Evolutionary conservation across 2,329 filamentous ascomycete species (phyloP), one percentile per base, ranked within the genome.

Genomic region (Emericellopsis cladophorae): DNA sequence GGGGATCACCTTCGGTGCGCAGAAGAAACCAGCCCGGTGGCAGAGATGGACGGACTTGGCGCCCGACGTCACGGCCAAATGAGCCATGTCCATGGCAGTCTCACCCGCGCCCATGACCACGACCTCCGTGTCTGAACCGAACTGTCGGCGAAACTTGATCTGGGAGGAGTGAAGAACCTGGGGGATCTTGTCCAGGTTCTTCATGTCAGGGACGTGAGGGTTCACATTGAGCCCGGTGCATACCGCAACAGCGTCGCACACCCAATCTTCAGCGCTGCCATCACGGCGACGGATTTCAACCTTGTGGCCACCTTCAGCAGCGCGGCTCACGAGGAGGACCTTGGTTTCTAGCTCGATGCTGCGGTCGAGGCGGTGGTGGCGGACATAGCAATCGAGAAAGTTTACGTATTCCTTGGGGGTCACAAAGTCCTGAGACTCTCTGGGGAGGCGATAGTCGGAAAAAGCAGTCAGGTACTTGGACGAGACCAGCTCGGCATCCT

Each of bases 391-490:
- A 9, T 62, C 51, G 16, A 68, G 60, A 41, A 68, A 67, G 26
- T 54, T 42, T 31, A 60, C 49, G 44, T 66, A 68, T 9, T 54
- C 46, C 7, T 54, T 50, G 10, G 58, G 50, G 2, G 54, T 54
- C n/a, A 66, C 49, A 47, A 67, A 68, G 45, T 67, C 64, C 2
- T 62, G 57, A 11, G 58, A 56, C 2, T 62, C 54, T 5, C 52
- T 36, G 14, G 57, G 48, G 18, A 60, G 56, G 4, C 64, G 58
- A 40, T 61, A 63, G 46, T 68, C 65, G 4, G 64, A 68, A 45
- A 68, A 70, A 21, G 58, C 53, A 0, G 65, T 69, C 8, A 68
- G 53, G 36, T 62, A 64, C 45, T 65, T 66, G 9, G 63, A 66
- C 7, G 60, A 65, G 6, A 68, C 65, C 12, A 60, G 46, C 46